Base-by-base conservation (phyloP, 352 stramenopile genomes). In the Elongisporangium undulatum region DNA sequence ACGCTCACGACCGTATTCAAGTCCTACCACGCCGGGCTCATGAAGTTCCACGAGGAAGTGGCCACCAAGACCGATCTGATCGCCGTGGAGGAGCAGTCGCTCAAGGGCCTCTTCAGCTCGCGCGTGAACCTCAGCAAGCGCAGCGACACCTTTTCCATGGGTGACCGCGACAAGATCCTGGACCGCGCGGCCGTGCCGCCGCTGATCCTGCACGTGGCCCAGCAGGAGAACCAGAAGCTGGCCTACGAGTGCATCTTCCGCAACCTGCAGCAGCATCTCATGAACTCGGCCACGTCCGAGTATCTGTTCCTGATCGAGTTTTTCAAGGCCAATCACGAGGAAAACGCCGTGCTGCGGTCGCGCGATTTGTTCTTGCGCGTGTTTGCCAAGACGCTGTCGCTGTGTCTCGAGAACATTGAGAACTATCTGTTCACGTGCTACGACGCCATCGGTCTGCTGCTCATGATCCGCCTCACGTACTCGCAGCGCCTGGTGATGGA, bases 351-450 rank as follows among this genome's bases (percentile, higher is more conserved):
- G 9, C 59, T 90, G 21, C 79, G 79, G 7, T 82, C 80, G n/a
- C 72, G 82, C 1, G 95, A 99, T 61, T 81, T 97, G 12, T 99
- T 99, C 68, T 77, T 97, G 51, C 82, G 87, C 21, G 93, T 99
- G 7, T 99, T 99, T 81, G 85, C 89, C 7, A 96, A 96, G 68
- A 98, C 97, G 23, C 75, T 99, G n/a, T 96, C 87, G 3, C 61
- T 98, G 23, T 91, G 97, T 49, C 74, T 99, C 16, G 97, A 99
- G 67, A 97, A 99, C 64, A 71, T 99, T 53, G 97, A 99, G 62
- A 99, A 99, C 74, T 99, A 99, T 63, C 68, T 99, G 2, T 99
- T 98, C 68, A 96, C 87, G 51, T 99, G 87, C 64, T 97, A 98
- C 66, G 97, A 99, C 80, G 92, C 87, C 16, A 91, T 99, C 23